Evolutionary conservation across 2,329 filamentous ascomycete genomes (phyloP).

Genomic region (Claviceps pazoutovae): DNA sequence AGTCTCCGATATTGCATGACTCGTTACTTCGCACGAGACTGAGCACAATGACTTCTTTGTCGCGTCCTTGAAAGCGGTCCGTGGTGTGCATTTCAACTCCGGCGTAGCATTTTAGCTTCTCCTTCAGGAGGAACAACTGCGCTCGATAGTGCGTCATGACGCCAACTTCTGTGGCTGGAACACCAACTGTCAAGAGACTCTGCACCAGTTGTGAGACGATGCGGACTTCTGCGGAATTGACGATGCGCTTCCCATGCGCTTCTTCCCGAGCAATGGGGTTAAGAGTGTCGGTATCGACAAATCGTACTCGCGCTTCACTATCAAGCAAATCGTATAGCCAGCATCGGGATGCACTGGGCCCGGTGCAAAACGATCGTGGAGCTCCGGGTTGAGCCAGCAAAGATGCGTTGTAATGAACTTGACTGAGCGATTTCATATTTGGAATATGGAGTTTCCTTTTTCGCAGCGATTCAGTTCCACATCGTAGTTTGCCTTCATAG

Average conservation of each 20-base stretch:
- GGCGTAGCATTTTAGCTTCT: conserved; percentile 45
- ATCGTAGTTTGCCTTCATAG: conserved; percentile 81
- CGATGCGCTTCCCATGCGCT: conserved; percentile 69
- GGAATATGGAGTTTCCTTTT: conserved; percentile 54
- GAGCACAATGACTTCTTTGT: conserved; percentile 85
- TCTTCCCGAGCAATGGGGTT: conserved; percentile 52
- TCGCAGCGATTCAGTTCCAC: conserved; percentile 67
- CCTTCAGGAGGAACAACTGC: conserved; percentile 71
- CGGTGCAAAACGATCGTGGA: conserved; percentile 41
- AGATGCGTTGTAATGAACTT: conserved; percentile 42
- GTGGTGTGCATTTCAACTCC: conserved; percentile 91
- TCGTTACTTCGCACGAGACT: conserved; percentile 82
- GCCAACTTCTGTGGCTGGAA: conserved; percentile 65
- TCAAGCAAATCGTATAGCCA: conserved; percentile 64
- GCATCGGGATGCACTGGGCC: conserved; percentile 38
- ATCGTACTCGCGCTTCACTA: conserved; percentile 61
- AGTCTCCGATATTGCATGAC: conserved; percentile 67
- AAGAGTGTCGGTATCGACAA: conserved; percentile 78
- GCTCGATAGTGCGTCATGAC: conserved; percentile 96
- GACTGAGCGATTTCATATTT: conserved; percentile 44
- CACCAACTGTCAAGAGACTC: conserved; percentile 59
- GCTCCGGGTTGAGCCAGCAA: conserved; percentile 27
- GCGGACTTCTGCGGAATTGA: conserved; percentile 71
- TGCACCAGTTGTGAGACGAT: conserved; percentile 71
- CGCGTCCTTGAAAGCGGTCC: conserved; percentile 89